Base-by-base conservation (phyloP, 805 yeast species). In the Schwanniomyces polymorphus region DNA sequence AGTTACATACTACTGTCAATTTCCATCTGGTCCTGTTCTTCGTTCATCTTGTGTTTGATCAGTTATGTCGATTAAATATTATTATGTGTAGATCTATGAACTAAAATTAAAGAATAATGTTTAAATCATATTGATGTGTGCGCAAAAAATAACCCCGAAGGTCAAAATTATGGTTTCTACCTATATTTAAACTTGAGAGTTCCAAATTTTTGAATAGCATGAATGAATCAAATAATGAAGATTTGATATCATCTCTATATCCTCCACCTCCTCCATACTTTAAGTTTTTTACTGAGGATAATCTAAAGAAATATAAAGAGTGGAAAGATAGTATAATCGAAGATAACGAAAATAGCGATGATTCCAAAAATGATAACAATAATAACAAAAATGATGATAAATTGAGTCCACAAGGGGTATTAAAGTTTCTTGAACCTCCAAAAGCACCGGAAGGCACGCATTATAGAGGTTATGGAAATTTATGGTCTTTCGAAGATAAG, bases 221-320 rank as follows among this genome's bases (percentile, higher is more conserved):
- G 51, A 14, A 45, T 7, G 41, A 44, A 21, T 38, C 23, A 10
- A 44, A 38, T 35, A 48, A 28, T 27, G 74, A 64, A 38, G 74
- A 73, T 43, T 55, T 72, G 46, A 72, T 74, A 45, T 61, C 97
- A 12, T 82, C 97, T 6, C 74, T 92, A 37, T 94, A 88, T 56
- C 99, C 99, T 2, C 95, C 96, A 1, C 98, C 99, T 2, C 99
- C 99, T 7, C 87, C 88, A 7, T 89, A 81, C 60, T 79, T 82
- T 54, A 80, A 82, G 60, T 81, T 76, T 57, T 92, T 89, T 71
- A 88, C 96, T 0, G 60, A 70, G 3, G 88, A 81, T 49, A 90
- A 91, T 59, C 54, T 80, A n/a, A 70, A 64, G 17, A 76, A 74
- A 58, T 68, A 78, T 26, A 61, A 65, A 21, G 54, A 49, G 28